Base-by-base conservation (phyloP, 176 grass and related monocot genomes). In the Zoysia japonica region DNA sequence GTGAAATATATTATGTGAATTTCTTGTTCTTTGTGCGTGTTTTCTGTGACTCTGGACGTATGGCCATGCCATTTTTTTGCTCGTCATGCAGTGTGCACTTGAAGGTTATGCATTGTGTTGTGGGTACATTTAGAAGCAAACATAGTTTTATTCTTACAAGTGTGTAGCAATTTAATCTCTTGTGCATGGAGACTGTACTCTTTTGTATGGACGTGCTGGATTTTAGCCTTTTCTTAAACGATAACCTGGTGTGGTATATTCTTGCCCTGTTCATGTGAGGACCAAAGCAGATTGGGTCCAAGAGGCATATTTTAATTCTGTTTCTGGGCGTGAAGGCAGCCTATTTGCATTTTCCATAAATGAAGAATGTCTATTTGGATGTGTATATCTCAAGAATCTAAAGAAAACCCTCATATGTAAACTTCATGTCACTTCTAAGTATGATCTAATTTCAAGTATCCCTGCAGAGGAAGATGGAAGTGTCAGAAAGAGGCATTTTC, bases 391-490 rank as follows among this genome's bases (percentile, higher is more conserved):
- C 28, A 60, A 42, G 48, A 63, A 7, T 81, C 56, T 9, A 50
- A 66, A 72, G 7, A 72, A 36, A 37, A 48, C 45, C 45, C 12
- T 17, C 39, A 55, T 62, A 1, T 71, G 6, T 67, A 50, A 2
- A 39, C 68, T 12, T 74, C 15, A 37, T 52, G 3, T 72, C 16
- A 28, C 19, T 73, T 77, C 6, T 46, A 48, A 41, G 41, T 3
- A 46, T 47, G 70, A 84, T 76, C 65, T 76, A 50, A 80, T 45
- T 72, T 13, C 52, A 78, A 70, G 41, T 40, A 59, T 76, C 62
- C 47, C n/a, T 88, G 76, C 84, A 96, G 96, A 91, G 90, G 79
- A 93, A 74, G 54, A 84, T 99, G 96, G 92, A 96, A 84, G 87
- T 75, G 75, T 95, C 86, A 74, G 84, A 73, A 81, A 81, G 80